Evolutionary conservation across 495 filamentous ascomycete species (phyloP).

Genomic region (Penicillium tannophilum): DNA sequence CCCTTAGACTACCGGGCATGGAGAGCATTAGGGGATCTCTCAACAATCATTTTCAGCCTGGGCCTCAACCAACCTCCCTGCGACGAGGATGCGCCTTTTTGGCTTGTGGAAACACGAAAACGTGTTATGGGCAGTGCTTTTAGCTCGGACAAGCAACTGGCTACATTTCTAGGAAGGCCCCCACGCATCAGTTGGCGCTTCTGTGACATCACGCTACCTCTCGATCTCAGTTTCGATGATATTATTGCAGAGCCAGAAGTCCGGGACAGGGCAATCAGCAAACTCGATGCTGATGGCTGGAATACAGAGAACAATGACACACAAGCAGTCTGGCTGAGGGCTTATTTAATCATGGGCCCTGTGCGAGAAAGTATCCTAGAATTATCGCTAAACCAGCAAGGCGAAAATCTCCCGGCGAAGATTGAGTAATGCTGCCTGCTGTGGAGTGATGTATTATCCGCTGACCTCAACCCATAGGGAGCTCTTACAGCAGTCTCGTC

Average conservation of each 20-base stretch:
- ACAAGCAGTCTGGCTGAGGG: slow-evolving; percentile 38
- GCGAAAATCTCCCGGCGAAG: slow-evolving; percentile 8
- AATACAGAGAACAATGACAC: slow-evolving; percentile 37
- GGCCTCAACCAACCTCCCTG: slow-evolving; percentile 23
- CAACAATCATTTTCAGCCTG: slow-evolving; percentile 21
- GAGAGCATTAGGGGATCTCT: slow-evolving; percentile 47
- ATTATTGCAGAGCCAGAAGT: slow-evolving; percentile 35
- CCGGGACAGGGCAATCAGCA: slow-evolving; percentile 31
- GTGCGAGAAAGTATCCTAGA: slow-evolving; percentile 55
- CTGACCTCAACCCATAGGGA: background rate
- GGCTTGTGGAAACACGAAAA: slow-evolving; percentile 44
- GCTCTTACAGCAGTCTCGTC: slow-evolving; percentile 1
- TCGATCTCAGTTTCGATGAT: slow-evolving; percentile 39
- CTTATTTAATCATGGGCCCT: slow-evolving; percentile 39
- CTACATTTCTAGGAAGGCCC: slow-evolving; percentile 52
- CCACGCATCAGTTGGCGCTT: slow-evolving; percentile 48
- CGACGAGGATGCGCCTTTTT: slow-evolving; percentile 31
- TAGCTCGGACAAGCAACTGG: slow-evolving; percentile 43
- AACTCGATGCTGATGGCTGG: slow-evolving; percentile 53
- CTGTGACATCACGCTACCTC: slow-evolving; percentile 48
- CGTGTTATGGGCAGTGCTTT: slow-evolving; percentile 47
- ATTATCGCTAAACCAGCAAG: slow-evolving; percentile 43
- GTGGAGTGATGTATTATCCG: background rate
- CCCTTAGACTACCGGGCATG: slow-evolving; percentile 34
- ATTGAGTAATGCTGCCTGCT: background rate